Evolutionary conservation across 2,329 filamentous ascomycete species (phyloP).

Genomic region (Esteya vermicola): DNA sequence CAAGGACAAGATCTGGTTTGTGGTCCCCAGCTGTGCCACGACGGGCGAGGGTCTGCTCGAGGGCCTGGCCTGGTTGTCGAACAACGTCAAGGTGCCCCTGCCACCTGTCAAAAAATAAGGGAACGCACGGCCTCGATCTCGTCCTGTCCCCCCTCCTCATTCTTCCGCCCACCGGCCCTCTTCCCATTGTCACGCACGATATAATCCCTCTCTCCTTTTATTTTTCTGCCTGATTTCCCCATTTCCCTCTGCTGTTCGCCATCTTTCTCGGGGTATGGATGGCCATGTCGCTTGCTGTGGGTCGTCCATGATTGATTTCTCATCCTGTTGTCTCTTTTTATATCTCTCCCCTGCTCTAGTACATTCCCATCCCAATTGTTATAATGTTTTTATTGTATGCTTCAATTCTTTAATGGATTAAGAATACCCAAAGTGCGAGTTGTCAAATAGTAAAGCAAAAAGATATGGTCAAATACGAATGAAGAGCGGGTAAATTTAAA

Average conservation of each 20-base stretch:
- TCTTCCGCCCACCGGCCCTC: not conserved
- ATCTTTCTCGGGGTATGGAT: too few species aligned
- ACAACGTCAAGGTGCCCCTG: constrained; percentile 60
- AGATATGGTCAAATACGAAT: too few species aligned
- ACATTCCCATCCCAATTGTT: not conserved
- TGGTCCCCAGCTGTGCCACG: constrained; percentile 70
- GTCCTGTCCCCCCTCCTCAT: too few species aligned
- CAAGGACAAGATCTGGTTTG: constrained; percentile 76
- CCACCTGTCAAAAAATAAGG: constrained; percentile 37
- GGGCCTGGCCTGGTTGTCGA: constrained; percentile 70
- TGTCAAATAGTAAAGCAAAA: too few species aligned
- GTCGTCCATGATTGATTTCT: too few species aligned
- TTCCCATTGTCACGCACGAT: not conserved
- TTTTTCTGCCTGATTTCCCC: not conserved
- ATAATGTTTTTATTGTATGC: too few species aligned
- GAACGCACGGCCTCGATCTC: not conserved
- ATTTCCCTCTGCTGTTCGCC: too few species aligned
- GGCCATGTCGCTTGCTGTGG: too few species aligned
- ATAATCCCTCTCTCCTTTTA: not conserved
- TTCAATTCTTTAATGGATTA: constrained; percentile 3
- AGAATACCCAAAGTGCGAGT: constrained; percentile 10
- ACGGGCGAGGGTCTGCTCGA: constrained; percentile 70
- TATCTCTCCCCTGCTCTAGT: not conserved
- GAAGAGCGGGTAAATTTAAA: not conserved
- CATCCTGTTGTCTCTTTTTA: too few species aligned